Percentiles rank a stretch among this genome's conserved stretches.
Conservation (phyloP, 2,329 filamentous ascomycete species). For the Ophiostoma pallidulum region DNA sequence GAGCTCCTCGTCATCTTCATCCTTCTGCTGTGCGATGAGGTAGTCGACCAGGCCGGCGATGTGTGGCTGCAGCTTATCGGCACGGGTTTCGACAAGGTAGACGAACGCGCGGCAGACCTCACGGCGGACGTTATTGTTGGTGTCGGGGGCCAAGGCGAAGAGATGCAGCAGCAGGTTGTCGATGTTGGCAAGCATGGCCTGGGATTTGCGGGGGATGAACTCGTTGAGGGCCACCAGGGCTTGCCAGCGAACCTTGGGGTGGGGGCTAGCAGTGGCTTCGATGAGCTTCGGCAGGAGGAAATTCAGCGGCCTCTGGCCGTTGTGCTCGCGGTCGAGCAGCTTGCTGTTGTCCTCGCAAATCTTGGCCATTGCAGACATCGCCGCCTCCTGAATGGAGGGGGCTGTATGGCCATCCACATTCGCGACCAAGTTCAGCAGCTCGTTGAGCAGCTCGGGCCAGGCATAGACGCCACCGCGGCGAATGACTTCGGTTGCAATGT, state of each 20-base stretch:
- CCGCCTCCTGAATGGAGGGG: constrained; percentile 74
- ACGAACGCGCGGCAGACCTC: constrained; percentile 93
- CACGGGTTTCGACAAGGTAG: constrained; percentile 79
- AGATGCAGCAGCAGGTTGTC: constrained; percentile 75
- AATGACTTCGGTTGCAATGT: constrained; percentile 88
- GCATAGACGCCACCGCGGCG: constrained; percentile 73
- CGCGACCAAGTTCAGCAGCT: constrained; percentile 67
- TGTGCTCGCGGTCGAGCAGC: constrained; percentile 75
- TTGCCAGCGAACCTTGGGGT: constrained; percentile 67
- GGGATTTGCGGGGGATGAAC: constrained; percentile 77
- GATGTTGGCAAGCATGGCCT: constrained; percentile 70
- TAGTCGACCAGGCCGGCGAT: constrained; percentile 85
- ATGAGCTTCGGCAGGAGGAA: constrained; percentile 87
- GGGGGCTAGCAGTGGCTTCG: constrained; percentile 68
- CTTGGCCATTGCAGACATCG: constrained; percentile 86
- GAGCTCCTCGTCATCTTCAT: constrained; percentile 76
- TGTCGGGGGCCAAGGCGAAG: constrained; percentile 70
- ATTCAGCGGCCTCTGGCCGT: constrained; percentile 78
- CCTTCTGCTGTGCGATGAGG: constrained; percentile 80
- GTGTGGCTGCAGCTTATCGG: constrained; percentile 84
- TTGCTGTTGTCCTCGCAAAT: constrained; percentile 95
- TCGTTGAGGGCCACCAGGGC: constrained; percentile 83
- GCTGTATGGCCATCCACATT: constrained; percentile 62
- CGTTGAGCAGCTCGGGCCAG: constrained; percentile 84
- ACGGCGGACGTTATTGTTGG: constrained; percentile 71